Percentiles rank a stretch among this genome's conserved stretches.
These are phyloP conservation scores for Apiotrichum siamense DNA, from an alignment of 1,284 basidiomycete species.

Conservation along the genomic window DNA sequence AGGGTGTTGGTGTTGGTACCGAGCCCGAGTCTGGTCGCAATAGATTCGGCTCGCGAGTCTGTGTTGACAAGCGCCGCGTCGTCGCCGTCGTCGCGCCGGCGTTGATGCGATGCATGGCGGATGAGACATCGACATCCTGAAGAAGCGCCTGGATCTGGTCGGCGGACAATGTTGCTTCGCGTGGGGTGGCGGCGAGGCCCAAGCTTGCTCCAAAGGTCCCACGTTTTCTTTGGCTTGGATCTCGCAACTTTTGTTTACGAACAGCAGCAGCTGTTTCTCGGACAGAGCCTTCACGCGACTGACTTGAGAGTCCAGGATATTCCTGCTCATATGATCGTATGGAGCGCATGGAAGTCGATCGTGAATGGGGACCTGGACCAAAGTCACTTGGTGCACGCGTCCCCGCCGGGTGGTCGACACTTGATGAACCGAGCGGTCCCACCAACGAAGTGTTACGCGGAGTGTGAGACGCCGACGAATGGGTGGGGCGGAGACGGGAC, in stretches of 20 bases:
- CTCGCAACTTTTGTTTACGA: neutral
- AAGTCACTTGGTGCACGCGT: neutral
- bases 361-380: too few species aligned
- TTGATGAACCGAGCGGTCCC: neutral
- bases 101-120: slow-evolving; percentile 31
- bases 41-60: neutral
- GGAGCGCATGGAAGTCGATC: slow-evolving; percentile 1
- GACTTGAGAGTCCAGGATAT: neutral
- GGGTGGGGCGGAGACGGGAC: neutral
- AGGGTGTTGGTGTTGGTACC: neutral
- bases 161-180: slow-evolving; percentile 23
- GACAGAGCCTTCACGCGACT: neutral
- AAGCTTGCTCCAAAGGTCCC: slow-evolving; percentile 27
- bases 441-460: slow-evolving; percentile 3
- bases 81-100: neutral
- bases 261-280: neutral
- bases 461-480: neutral
- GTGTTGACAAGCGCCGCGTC: neutral
- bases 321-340: neutral
- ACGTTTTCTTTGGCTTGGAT: neutral
- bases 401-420: neutral
- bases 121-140: slow-evolving; percentile 32
- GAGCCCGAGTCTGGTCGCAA: slow-evolving; percentile 4
- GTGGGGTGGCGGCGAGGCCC: slow-evolving; percentile 20
- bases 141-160: slow-evolving; percentile 41